Evolutionary conservation across 805 yeast species (phyloP), one percentile per base, ranked within the genome.

Genomic region (Teunomyces cretensis): DNA sequence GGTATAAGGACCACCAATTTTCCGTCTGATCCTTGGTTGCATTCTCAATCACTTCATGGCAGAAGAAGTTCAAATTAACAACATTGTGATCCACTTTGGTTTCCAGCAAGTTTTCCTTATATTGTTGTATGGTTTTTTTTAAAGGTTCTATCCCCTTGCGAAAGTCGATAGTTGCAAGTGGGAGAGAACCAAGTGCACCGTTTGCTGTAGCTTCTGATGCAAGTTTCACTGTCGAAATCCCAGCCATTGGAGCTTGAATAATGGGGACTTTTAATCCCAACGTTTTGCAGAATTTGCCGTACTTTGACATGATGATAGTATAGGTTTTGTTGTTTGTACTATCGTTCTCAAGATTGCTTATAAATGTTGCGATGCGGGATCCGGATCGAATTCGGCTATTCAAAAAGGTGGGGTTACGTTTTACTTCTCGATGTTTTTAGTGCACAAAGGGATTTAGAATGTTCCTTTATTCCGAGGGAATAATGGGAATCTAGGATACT

Each of bases 191-290:
- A n/a, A 80, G 41, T 1, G 75, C 81, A 0, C 84, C 84, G 6
- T 53, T 50, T 8, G 60, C 57, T 3, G 71, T 57, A 1, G 76
- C 70, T 1, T 64, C 65, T 1, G 74, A 67, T 0, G 81, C 81
- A 45, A 79, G 52, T 26, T 60, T 56, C 1, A 70, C 61, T 1
- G 79, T 76, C 11, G 76, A 64, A 2, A 78, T 69, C 0, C 84
- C 83, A 1, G 84, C 83, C 84, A 80, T 80, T 15, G 85, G 84
- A 0, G 84, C 71, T 53, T 78, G 83, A 30, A 80, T 60, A 3
- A 80, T 61, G 3, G 80, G 82, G 43, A 56, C 56, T 36, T 53
- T 62, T n/a, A 71, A 46, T 3, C 66, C 70, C 16, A 72, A 51
- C 15, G 12, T 19, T 17, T 43, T 36, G n/a, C 39, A 31, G 4